Base-by-base conservation (phyloP, 2,329 filamentous ascomycete genomes). In the Pleoardoris graminearum region DNA sequence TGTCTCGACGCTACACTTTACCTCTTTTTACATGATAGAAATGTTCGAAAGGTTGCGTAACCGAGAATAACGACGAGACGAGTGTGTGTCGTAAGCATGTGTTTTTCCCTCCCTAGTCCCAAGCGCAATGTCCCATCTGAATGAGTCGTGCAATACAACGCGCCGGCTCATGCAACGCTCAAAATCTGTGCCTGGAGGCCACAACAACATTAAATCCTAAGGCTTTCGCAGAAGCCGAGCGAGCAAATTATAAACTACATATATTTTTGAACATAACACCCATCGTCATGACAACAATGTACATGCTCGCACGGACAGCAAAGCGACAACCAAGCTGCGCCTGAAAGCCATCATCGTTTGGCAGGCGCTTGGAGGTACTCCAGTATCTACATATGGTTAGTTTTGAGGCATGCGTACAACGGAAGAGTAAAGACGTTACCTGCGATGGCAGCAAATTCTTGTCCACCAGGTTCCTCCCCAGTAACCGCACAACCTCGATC, bases 401-500 rank as follows among this genome's bases (percentile, higher is more conserved):
- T 16, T 33, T 17, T 23, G 19, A 23, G n/a, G 10, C 19, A 38
- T n/a, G 2, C 7, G 10, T 4, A 12, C 11, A 12, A 23, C 32
- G 16, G 12, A 33, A 25, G 2, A 10, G n/a, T 23, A 12, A n/a
- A n/a, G n/a, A n/a, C 4, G 19, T 17, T 7, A 85, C 82, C 71
- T 80, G 77, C 50, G 80, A 76, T 23, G 79, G 77, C 49, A 86
- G 76, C 14, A 79, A 73, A 3, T 84, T 84, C 63, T 86, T 83
- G 67, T 85, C 86, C 57, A 84, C 84, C 39, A 87, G 69, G 68
- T 87, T 84, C 70, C 85, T 87, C 60, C 80, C 77, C 53, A 87
- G 62, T 1, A 83, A 83, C 61, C 79, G 82, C 16, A 87, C 81
- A 16, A 87, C 81, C 75, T 97, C 93, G 56, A 96, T 80, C 76